Percentiles rank a stretch among this genome's conserved stretches.
Evolutionary conservation across 1,139 yeast genomes (phyloP).

Genomic region (Zygosaccharomyces sapae): DNA sequence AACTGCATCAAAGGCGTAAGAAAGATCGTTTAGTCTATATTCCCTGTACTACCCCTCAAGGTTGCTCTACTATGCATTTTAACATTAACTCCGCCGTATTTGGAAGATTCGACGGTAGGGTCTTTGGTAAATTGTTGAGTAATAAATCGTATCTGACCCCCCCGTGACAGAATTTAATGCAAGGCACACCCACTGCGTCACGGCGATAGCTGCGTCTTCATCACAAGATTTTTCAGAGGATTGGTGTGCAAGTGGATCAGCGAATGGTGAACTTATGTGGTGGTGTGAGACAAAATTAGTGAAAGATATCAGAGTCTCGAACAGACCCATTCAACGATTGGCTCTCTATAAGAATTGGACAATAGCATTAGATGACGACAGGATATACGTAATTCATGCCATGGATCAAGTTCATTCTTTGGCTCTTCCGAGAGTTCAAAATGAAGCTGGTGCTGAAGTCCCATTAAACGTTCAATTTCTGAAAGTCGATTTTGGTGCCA

Average conservation of each 20-base stretch:
- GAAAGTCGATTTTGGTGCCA: slow-evolving; percentile 54
- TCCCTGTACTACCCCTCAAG: slow-evolving; percentile 41
- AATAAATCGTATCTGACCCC: slow-evolving; percentile 38
- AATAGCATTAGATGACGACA: slow-evolving; percentile 28
- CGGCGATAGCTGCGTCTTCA: slow-evolving; percentile 34
- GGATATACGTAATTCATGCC: slow-evolving; percentile 26
- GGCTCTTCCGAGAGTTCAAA: slow-evolving; percentile 18
- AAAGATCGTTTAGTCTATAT: slow-evolving; percentile 34
- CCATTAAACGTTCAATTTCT: slow-evolving; percentile 25
- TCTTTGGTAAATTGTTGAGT: slow-evolving; percentile 40
- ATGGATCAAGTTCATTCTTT: slow-evolving; percentile 20
- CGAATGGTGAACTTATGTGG: slow-evolving; percentile 39
- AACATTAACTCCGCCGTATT: slow-evolving; percentile 39
- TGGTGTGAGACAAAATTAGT: slow-evolving; percentile 37
- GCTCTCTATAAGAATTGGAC: slow-evolving; percentile 29
- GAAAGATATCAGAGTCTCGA: slow-evolving; percentile 23
- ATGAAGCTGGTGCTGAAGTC: slow-evolving; percentile 8
- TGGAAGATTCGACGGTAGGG: slow-evolving; percentile 46
- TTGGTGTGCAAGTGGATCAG: slow-evolving; percentile 43
- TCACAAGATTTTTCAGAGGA: slow-evolving; percentile 27
- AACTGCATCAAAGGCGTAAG: slow-evolving; percentile 33
- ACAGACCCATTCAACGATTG: slow-evolving; percentile 25
- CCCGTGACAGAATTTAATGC: slow-evolving; percentile 38
- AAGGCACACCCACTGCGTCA: slow-evolving; percentile 37
- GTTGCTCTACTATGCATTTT: slow-evolving; percentile 38